phyloP scores from a whole-genome alignment of 768 basidiomycete genomes.

The Paxillus involutus region DNA sequence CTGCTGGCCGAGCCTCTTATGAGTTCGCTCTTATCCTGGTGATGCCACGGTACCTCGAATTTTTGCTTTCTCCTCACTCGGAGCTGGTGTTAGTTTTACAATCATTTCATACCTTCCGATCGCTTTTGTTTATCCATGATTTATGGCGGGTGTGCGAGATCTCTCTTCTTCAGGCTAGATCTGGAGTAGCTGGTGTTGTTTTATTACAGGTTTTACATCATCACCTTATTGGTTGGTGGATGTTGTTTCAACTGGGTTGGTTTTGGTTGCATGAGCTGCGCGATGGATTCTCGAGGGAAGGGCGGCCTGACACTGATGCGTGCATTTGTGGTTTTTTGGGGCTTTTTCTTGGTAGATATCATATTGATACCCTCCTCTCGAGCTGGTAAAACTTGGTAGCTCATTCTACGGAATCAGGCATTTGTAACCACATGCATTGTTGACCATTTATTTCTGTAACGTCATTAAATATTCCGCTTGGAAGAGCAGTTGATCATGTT shows the following conservation, averaged over 20 bases:
- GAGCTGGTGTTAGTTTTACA: conserved; percentile 12
- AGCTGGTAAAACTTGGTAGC: conserved; percentile 10
- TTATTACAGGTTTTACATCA: not conserved
- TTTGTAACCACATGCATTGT: conserved; percentile 11
- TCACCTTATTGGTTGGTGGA: not conserved
- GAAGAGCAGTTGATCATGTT: too few species aligned
- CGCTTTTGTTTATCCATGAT: conserved; percentile 13
- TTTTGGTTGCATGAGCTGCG: conserved; percentile 7
- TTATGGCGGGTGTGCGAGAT: conserved; percentile 3
- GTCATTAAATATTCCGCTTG: too few species aligned
- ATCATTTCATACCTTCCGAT: not conserved
- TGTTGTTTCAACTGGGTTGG: conserved; percentile 15
- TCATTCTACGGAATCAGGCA: conserved; percentile 3
- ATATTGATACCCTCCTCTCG: not conserved
- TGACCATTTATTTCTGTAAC: not conserved
- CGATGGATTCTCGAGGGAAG: not conserved
- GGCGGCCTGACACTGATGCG: not conserved
- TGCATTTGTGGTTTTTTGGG: not conserved
- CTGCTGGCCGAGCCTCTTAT: conserved; percentile 34
- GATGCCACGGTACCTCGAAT: conserved; percentile 11
- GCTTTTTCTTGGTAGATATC: not conserved
- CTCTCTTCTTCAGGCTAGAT: conserved; percentile 6
- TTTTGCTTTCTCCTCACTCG: not conserved
- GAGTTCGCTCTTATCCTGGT: conserved; percentile 19
- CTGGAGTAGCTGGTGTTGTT: conserved; percentile 11